Evolutionary conservation across 352 stramenopile genomes (phyloP), one percentile per base, ranked within the genome.

Genomic region (Globisporangium rhizosaccharum): DNA sequence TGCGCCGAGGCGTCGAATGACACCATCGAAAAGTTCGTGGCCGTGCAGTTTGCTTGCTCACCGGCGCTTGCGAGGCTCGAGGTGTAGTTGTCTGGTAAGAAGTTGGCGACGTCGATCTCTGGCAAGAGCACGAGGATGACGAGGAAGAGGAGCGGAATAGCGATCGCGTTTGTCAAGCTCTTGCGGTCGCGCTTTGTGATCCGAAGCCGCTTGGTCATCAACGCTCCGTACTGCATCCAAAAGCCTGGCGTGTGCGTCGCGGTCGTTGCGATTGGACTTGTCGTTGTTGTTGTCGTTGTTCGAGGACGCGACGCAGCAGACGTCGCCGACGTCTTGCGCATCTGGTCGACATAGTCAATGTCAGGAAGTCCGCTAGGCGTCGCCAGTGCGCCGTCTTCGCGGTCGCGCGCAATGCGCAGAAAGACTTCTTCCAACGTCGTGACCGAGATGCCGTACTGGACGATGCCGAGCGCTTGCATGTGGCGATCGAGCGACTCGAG

Each of bases 381-480:
- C 6, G 11, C 39, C 9, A 18, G 41, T 17, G 46, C 51, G 51
- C 67, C 66, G 39, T 75, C 69, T 45, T 87, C 73, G 18, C 72
- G 75, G 44, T 83, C 74, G 18, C 63, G 61, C 2, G 79, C 76
- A 57, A 89, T 89, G 14, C 72, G 71, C 55, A 99, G 67, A 69
- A 99, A 99, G 0, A 99, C 96, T 79, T 99, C 97, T 66, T 99
- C 97, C 7, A 99, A 74, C 0, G 97, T 99, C n/a, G 97, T 99
- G 47, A 99, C 95, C 18, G 90, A 96, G 28, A 99, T 84, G 39
- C 97, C 97, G 71, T 99, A 99, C 42, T 89, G 82, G 8, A 76
- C 62, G 56, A 99, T 82, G 6, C 65, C 63, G 18, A 96, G 56
- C 9, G 63, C 54, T 2, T 64, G 56, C 54, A 85, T 63, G 39